Base-by-base conservation (phyloP, 2,329 filamentous ascomycete genomes). In the Sporothrix globosa region DNA sequence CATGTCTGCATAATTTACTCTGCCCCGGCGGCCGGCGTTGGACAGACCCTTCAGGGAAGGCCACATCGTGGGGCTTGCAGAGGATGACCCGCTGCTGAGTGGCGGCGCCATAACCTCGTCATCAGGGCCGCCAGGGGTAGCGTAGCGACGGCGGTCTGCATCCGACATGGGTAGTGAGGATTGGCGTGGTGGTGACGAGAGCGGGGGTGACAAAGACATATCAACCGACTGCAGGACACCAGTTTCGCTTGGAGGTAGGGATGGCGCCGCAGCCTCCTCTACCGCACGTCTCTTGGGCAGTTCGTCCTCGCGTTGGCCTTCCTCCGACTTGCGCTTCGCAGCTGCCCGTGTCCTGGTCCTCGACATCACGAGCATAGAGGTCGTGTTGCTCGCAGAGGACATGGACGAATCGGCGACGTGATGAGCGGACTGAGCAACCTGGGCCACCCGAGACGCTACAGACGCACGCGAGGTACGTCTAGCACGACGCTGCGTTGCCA, bases 91-190 rank as follows among this genome's bases (percentile, higher is more conserved):
- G 73, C 85, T 87, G 76, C 86, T 88, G 17, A 83, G 80, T 0
- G 87, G 87, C 1, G 86, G 86, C 0, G 86, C 86, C 77, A 84
- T 81, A 48, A 86, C 76, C 70, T 83, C 79, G 39, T 82, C 73
- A 39, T 72, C 68, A 7, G 72, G 72, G 11, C 71, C 71, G 41
- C 71, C 73, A 0, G 84, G 84, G 3, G 84, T 86, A 10, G 78
- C 76, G 14, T 79, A 80, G 24, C 79, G 68, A 19, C 69, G 71
- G 3, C 69, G 78, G 74, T 70, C 70, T 73, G 63, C 67, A 1
- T 67, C 70, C 1, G 72, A 70, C 70, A 67, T 44, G 3, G 46
- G 60, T 30, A 65, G 44, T 9, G 73, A 71, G 2, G 67, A 21
- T 27, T 19, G 46, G 24, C 60, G 67, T 13, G 68, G 17, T 76